Conservation (phyloP, 2,329 filamentous ascomycete species). For the Diaporthe humulicola region DNA sequence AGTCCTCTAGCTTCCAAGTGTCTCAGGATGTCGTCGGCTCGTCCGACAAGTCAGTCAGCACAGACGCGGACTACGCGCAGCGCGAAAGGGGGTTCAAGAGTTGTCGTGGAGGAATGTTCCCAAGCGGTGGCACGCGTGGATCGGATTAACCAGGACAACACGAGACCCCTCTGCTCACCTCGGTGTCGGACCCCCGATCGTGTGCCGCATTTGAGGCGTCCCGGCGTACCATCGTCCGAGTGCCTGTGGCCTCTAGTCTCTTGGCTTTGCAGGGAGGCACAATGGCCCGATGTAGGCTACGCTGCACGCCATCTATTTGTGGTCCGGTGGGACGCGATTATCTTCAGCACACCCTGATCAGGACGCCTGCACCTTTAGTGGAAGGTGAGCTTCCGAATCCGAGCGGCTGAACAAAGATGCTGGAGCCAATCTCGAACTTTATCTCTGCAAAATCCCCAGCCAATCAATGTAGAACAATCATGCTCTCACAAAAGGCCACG, state of each 20-base stretch:
- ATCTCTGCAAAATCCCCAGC: neutral
- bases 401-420: neutral
- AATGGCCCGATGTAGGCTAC: neutral
- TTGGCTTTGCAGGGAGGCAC: neutral
- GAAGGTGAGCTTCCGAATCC: neutral
- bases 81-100: neutral
- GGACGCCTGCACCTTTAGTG: neutral
- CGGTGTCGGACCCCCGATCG: neutral
- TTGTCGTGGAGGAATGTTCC: neutral
- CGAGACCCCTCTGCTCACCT: neutral
- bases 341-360: neutral
- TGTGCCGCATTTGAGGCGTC: neutral
- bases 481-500: neutral
- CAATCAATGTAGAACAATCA: neutral
- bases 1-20: constrained; percentile 6
- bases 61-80: neutral
- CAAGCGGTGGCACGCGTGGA: neutral
- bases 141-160: neutral
- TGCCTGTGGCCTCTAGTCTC: neutral
- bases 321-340: neutral
- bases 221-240: neutral
- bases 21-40: constrained; percentile 16
- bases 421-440: neutral
- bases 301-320: neutral
- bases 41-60: constrained; percentile 11